phyloP scores from a whole-genome alignment of 2,329 filamentous ascomycete species.

The Penicillium concentricum region DNA sequence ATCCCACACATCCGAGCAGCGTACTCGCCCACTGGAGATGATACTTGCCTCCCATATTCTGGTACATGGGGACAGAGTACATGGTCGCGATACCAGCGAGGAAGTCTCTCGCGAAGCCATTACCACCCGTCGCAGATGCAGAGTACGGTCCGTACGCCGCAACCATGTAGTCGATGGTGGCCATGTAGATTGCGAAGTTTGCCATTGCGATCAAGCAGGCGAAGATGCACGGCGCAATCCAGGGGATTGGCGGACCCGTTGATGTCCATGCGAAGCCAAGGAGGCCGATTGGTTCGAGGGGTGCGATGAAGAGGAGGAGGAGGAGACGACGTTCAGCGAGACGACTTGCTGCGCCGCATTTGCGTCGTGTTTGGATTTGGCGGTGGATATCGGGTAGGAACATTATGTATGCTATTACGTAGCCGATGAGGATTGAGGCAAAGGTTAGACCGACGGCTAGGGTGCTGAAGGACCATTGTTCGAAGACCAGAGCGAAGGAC shows the following conservation, averaged over 20 bases:
- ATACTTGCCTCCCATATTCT: conserved; percentile 44
- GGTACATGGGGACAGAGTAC: conserved; percentile 64
- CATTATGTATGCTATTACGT: conserved; percentile 59
- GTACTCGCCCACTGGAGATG: conserved; percentile 56
- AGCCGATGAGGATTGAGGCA: conserved; percentile 65
- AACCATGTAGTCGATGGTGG: conserved; percentile 76
- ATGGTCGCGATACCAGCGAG: conserved; percentile 70
- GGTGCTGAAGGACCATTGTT: conserved; percentile 62
- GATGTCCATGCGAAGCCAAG: conserved; percentile 70
- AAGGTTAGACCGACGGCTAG: conserved; percentile 61
- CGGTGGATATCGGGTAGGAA: conserved; percentile 57
- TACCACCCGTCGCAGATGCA: conserved; percentile 72
- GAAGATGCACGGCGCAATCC: conserved; percentile 68
- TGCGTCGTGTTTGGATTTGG: conserved; percentile 40
- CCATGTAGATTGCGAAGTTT: conserved; percentile 74
- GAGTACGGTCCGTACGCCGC: conserved; percentile 71
- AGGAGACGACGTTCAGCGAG: conserved; percentile 64
- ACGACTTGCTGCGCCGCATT: conserved; percentile 47
- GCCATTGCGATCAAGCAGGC: conserved; percentile 67
- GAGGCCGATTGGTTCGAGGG: conserved; percentile 56
- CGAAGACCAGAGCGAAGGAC: conserved; percentile 66
- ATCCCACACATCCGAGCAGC: conserved; percentile 51
- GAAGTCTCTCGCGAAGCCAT: conserved; percentile 72
- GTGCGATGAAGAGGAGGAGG: conserved; percentile 62
- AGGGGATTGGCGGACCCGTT: conserved; percentile 62